Evolutionary conservation across 2,329 filamentous ascomycete genomes (phyloP), one percentile per base, ranked within the genome.

Genomic region (Sporothrix mexicana): DNA sequence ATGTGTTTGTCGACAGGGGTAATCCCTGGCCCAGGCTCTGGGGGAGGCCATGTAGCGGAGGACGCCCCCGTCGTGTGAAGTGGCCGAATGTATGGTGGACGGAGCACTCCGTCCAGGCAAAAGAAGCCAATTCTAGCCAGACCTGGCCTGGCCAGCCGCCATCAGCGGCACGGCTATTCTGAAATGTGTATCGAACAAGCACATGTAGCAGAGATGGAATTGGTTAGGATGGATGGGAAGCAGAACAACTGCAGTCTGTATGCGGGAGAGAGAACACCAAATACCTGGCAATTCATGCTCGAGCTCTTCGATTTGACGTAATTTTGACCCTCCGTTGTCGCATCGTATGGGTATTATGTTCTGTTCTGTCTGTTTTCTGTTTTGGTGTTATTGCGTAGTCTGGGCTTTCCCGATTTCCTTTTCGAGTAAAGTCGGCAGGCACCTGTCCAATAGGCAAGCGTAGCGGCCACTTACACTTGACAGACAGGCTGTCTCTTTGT

Each of bases 1-100:
- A 20, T 68, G 64, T 68, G 15, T 30, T 69, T 59, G 53, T 59
- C 47, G n/a, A 23, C 67, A 69, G 67, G 67, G 67, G 53, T 69
- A 43, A 51, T 67, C 64, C 45, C 45, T 67, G 47, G 47, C 15
- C 64, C 45, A 67, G 23, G 64, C 64, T 36, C 15, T 51, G 15
- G 43, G 64, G 64, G 13, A 67, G 5, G 1, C 23, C 64, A 41
- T 51, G 23, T 9, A 12, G 36, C 45, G 64, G 64, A 69, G 49
- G 66, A 7, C 43, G 23, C 20, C 45, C 64, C 64, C 64, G 23
- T 53, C 13, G 45, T 67, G 17, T n/a, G 25, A 45, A 55, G 7
- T 30, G 45, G 20, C n/a, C 51, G 20, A 20, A 25, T 3, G 30
- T 41, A 36, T 36, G 30, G 30, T 36, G 30, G 30, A 36, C 30